A percentile compares a stretch with the other conserved stretches of the same genome.
Conservation (phyloP, 2,329 filamentous ascomycete genomes). For the Aspergillus melleus region DNA sequence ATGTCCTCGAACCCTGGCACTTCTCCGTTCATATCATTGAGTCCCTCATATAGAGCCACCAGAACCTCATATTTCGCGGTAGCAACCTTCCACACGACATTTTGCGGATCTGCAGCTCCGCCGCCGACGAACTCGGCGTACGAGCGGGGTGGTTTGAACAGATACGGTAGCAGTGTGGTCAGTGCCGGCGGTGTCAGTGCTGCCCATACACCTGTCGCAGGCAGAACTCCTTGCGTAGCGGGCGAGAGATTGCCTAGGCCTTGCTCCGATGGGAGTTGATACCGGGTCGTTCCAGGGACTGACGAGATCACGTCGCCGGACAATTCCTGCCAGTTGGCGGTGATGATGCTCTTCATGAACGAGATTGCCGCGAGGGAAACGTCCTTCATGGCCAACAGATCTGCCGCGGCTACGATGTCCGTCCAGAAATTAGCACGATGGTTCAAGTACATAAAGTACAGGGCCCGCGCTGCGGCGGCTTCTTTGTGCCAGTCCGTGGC, state of each 20-base stretch:
- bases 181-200: slow-evolving; percentile 54
- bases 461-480: slow-evolving; percentile 53
- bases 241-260: slow-evolving; percentile 38
- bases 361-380: slow-evolving; percentile 56
- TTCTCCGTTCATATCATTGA: slow-evolving; percentile 40
- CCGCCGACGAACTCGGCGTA: slow-evolving; percentile 60
- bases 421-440: slow-evolving; percentile 54
- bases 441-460: slow-evolving; percentile 57
- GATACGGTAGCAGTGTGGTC: slow-evolving; percentile 54
- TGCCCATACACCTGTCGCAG: slow-evolving; percentile 50
- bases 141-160: slow-evolving; percentile 57
- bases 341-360: slow-evolving; percentile 54
- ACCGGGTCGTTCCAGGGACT: slow-evolving; percentile 24
- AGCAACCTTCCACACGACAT: slow-evolving; percentile 58
- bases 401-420: slow-evolving; percentile 54
- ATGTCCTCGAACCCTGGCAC: slow-evolving; percentile 42
- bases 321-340: slow-evolving; percentile 53
- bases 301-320: slow-evolving; percentile 29
- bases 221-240: slow-evolving; percentile 36
- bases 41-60: slow-evolving; percentile 46
- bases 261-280: slow-evolving; percentile 44
- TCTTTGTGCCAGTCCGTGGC: slow-evolving; percentile 47
- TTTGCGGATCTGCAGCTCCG: slow-evolving; percentile 57
- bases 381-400: slow-evolving; percentile 58
- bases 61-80: slow-evolving; percentile 59